These are phyloP conservation scores for Digitaria exilis DNA, from an alignment of 202 grass and related monocot species.

Conservation along the genomic window DNA sequence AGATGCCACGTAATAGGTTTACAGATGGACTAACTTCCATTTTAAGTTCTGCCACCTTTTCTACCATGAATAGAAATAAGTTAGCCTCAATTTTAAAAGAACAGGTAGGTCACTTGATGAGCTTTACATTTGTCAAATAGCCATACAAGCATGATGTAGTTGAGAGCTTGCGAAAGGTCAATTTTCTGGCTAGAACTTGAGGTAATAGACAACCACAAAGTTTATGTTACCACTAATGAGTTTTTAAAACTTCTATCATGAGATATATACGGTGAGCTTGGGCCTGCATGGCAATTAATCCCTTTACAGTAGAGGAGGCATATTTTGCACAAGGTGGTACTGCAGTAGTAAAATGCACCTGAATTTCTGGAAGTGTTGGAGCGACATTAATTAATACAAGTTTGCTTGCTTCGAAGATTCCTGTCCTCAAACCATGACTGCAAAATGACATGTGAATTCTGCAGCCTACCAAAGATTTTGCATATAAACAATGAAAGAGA, in stretches of 20 bases:
- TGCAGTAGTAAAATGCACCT: constrained; percentile 53
- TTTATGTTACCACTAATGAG: not conserved
- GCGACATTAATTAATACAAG: constrained; percentile 84
- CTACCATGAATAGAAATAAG: not conserved
- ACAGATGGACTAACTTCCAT: not conserved
- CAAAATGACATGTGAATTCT: constrained; percentile 50
- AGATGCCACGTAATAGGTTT: not conserved
- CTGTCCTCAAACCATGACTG: constrained; percentile 98
- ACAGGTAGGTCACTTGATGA: not conserved
- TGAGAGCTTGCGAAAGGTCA: not conserved
- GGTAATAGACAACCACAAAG: not conserved
- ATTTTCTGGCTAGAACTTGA: not conserved
- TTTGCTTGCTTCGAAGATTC: constrained; percentile 96
- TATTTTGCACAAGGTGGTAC: not conserved
- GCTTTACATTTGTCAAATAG: not conserved
- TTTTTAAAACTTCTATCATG: constrained; percentile 7
- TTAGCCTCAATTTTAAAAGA: not conserved
- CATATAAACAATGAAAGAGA: not conserved
- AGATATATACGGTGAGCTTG: constrained; percentile 6
- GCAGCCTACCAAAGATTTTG: constrained; percentile 6
- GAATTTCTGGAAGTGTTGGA: constrained; percentile 89
- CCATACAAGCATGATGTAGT: constrained; percentile 3
- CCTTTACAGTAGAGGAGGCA: not conserved
- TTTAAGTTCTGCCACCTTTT: not conserved
- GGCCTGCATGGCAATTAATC: not conserved